A percentile compares a stretch with the other conserved stretches of the same genome.
Conservation (phyloP, 805 yeast species). For the Danielia reshetovae region DNA sequence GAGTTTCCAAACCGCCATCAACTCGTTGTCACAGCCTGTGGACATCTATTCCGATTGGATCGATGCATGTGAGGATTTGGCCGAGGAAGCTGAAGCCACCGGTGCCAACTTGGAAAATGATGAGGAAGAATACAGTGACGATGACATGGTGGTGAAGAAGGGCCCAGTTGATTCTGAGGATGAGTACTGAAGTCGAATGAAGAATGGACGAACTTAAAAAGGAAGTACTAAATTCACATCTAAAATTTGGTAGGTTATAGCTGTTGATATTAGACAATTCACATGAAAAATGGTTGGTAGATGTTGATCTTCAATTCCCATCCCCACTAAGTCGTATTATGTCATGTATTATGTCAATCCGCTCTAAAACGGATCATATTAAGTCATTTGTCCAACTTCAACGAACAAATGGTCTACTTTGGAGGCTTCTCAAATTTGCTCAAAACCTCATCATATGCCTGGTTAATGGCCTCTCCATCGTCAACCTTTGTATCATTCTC, state of each 20-base stretch:
- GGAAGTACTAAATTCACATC: too few species aligned
- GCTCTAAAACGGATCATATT: too few species aligned
- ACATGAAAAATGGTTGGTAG: too few species aligned
- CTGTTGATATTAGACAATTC: too few species aligned
- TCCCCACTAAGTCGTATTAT: too few species aligned
- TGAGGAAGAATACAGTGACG: constrained; percentile 33
- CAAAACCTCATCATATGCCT: constrained; percentile 21
- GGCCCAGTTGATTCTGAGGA: constrained; percentile 26
- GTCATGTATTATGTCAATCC: too few species aligned
- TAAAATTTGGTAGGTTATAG: too few species aligned
- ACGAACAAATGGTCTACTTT: too few species aligned
- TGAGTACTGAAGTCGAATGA: constrained; percentile 17
- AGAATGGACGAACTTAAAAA: too few species aligned
- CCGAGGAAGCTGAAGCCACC: constrained; percentile 50
- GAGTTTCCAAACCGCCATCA: constrained; percentile 82
- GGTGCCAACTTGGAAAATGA: constrained; percentile 22
- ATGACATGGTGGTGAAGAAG: constrained; percentile 24
- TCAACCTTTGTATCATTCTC: constrained; percentile 1
- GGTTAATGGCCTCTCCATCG: constrained; percentile 10
- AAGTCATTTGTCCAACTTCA: too few species aligned
- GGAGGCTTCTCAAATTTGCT: constrained; percentile 11
- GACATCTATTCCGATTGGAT: constrained; percentile 98
- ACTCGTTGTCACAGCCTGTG: constrained; percentile 81
- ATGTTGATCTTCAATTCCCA: too few species aligned
- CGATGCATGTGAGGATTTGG: constrained; percentile 90